Evolutionary conservation across 2,329 filamentous ascomycete genomes (phyloP), one percentile per base, ranked within the genome.

Genomic region (Fusarium phyllophilum): DNA sequence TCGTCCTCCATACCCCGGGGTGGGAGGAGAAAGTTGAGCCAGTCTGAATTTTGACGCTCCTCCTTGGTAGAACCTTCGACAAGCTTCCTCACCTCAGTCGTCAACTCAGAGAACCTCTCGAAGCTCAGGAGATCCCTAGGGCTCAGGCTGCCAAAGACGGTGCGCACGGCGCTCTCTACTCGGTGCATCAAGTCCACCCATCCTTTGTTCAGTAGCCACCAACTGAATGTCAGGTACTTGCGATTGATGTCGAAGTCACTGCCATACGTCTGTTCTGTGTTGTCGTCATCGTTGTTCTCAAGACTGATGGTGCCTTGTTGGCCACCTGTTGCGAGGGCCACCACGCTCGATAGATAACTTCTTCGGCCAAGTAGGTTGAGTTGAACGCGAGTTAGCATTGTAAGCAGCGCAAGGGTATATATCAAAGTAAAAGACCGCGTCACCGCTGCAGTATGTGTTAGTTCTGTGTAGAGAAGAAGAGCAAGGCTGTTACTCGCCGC

Each of bases 241-340:
- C 95, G 89, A 83, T 99, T 99, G 39, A 95, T 97, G 82, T 98
- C 95, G 76, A 97, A 98, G 82, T 99, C 96, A 82, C 93, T 96
- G 49, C 95, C 95, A 80, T 97, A 95, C 8, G 91, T 89, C 77
- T 95, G 93, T 61, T 96, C 93, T 24, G 89, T 87, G 78, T 93
- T 92, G 80, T 96, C 94, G 80, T 98, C 95, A 80, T 98, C 96
- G 79, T 97, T 92, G 82, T 98, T 96, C 84, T 98, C 95, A 24
- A 98, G 88, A 77, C 89, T 95, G 80, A 99, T 99, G 48, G 91
- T 93, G 8, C 93, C 90, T 59, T 93, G 89, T 24, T 90, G 86
- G 12, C 90, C 86, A 38, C 93, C 94, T 1, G 93, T 93, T 24
- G 96, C 96, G 26, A 98, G 89, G 7, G 95, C 94, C 31, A 98